Percentiles rank a stretch among this genome's conserved stretches.
These are phyloP conservation scores for Alternaria infectoria DNA, from an alignment of 2,329 filamentous ascomycete species.

Conservation along the genomic window DNA sequence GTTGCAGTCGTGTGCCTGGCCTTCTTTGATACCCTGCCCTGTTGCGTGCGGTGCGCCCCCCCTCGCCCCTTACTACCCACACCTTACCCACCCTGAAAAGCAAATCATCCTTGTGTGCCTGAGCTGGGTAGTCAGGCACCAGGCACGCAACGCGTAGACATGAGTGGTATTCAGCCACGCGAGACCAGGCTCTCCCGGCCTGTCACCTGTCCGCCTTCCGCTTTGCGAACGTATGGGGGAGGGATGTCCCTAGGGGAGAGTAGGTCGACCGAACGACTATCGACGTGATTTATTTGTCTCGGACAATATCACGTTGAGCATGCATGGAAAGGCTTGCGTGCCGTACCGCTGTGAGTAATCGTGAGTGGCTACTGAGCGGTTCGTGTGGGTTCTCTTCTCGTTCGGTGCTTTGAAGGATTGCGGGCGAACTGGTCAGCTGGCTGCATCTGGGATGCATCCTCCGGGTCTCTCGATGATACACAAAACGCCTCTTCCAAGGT, in stretches of 20 bases:
- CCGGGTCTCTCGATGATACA: not conserved
- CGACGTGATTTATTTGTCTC: not conserved
- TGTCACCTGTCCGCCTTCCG: constrained; percentile 5
- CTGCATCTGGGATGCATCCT: constrained; percentile 1
- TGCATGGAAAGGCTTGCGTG: constrained; percentile 1
- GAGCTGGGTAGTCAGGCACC: not conserved
- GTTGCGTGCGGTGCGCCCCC: not conserved
- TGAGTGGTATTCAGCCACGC: constrained; percentile 4
- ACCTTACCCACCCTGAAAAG: not conserved
- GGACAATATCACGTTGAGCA: not conserved
- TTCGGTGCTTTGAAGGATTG: not conserved
- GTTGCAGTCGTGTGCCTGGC: not conserved
- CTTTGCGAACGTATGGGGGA: constrained; percentile 3
- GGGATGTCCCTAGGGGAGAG: not conserved
- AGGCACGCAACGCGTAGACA: not conserved
- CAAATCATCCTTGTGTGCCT: not conserved
- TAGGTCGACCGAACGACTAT: not conserved
- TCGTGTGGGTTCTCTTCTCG: not conserved
- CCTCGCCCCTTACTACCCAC: not conserved
- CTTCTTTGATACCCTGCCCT: not conserved
- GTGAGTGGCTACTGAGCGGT: not conserved
- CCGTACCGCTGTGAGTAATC: not conserved
- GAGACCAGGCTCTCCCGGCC: constrained; percentile 11
- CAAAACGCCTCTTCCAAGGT: not conserved
- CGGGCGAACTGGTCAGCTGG: not conserved